Conservation (phyloP, 495 filamentous ascomycete species). For the Oidiodendron maius region DNA sequence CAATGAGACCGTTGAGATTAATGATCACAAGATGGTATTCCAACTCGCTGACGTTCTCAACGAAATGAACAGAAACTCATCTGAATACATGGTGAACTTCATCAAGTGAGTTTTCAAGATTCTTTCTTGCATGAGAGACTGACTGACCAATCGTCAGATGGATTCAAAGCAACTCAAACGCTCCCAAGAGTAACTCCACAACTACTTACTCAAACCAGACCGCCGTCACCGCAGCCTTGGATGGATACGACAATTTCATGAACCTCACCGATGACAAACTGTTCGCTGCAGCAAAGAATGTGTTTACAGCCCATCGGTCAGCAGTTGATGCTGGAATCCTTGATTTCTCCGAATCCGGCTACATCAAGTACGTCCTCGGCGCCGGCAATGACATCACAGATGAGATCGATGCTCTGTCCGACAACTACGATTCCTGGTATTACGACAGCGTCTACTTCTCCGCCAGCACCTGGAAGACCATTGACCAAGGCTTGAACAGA, state of each 20-base stretch:
- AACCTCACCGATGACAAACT: background rate
- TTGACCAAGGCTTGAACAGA: conserved; percentile 53
- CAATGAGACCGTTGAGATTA: conserved; percentile 50
- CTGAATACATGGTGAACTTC: conserved; percentile 55
- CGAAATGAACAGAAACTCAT: conserved; percentile 42
- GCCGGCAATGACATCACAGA: conserved; percentile 50
- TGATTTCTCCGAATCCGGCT: conserved; percentile 57
- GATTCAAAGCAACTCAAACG: conserved; percentile 1
- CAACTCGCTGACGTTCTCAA: conserved; percentile 56
- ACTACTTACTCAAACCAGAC: background rate
- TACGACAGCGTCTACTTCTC: conserved; percentile 54
- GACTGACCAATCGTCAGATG: background rate
- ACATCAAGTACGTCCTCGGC: conserved; percentile 51
- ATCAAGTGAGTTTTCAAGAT: conserved; percentile 43
- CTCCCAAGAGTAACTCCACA: background rate
- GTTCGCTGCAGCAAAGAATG: conserved; percentile 42
- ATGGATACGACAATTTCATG: background rate
- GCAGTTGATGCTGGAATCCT: conserved; percentile 32
- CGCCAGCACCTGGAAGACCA: conserved; percentile 55
- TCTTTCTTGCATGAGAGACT: background rate
- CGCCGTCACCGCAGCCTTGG: background rate
- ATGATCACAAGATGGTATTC: conserved; percentile 56
- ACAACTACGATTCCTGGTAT: conserved; percentile 16
- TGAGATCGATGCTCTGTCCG: conserved; percentile 28
- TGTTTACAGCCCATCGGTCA: conserved; percentile 58